These are phyloP conservation scores for Tricholoma flavovirens DNA, from an alignment of 768 basidiomycete species.

Conservation along the genomic window DNA sequence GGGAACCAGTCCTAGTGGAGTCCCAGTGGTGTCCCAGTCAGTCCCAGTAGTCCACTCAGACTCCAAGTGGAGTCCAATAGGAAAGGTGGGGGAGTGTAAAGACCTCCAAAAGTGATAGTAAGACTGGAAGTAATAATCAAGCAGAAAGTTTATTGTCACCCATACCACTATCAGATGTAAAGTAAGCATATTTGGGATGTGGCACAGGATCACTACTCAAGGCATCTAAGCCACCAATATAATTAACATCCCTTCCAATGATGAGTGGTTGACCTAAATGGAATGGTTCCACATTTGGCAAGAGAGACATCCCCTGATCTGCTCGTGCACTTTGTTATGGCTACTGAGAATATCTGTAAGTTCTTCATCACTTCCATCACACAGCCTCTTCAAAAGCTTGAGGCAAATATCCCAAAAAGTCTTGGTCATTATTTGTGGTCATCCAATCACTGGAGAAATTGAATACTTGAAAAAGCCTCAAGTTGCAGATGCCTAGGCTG, in stretches of 20 bases:
- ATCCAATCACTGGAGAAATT: too few relatives aligned
- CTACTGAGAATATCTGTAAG: neutral
- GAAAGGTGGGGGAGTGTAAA: too few relatives aligned
- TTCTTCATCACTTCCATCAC: neutral
- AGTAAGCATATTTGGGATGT: neutral
- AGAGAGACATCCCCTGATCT: neutral
- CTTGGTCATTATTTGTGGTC: neutral
- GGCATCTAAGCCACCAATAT: neutral
- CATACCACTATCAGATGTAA: neutral
- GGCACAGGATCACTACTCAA: neutral
- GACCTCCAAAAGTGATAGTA: too few relatives aligned
- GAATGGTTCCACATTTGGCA: neutral
- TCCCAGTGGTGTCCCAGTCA: too few relatives aligned
- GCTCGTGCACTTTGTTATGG: neutral
- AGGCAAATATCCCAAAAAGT: neutral
- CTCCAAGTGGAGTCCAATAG: too few relatives aligned
- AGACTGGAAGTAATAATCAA: neutral
- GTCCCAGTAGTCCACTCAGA: too few relatives aligned
- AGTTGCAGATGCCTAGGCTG: too few relatives aligned
- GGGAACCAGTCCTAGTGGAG: too few relatives aligned
- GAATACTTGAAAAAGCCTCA: too few relatives aligned
- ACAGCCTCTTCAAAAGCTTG: neutral
- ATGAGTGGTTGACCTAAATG: neutral
- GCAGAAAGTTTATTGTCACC: neutral
- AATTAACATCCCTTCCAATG: neutral